Conservation (phyloP, 129 eudicot species). For the Lonicera japonica region DNA sequence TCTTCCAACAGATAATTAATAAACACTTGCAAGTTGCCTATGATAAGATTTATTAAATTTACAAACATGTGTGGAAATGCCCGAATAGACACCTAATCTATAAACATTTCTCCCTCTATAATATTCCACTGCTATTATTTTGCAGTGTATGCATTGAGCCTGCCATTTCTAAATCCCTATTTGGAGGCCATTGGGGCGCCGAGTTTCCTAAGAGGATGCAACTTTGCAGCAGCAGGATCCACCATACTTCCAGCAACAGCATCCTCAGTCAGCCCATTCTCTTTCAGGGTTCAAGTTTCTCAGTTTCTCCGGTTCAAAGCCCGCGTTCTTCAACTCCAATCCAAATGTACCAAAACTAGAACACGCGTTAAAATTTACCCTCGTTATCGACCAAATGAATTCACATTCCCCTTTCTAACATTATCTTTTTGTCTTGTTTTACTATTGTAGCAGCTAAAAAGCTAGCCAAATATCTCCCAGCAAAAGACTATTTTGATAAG, state of each 20-base stretch:
- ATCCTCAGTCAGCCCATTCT: background rate
- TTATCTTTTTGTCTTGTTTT: no score
- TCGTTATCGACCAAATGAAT: no score
- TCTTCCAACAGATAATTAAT: no score
- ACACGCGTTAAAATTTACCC: no score
- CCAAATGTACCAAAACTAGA: background rate
- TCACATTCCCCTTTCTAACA: no score
- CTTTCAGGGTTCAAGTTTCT: background rate
- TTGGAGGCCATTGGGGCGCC: background rate
- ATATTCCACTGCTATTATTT: no score
- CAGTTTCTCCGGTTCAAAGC: background rate
- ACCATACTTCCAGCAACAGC: conserved; percentile 1
- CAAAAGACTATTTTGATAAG: background rate
- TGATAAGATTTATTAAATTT: no score
- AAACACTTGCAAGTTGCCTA: no score
- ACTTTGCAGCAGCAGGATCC: background rate
- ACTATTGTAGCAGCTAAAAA: no score
- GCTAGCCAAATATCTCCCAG: background rate
- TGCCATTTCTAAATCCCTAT: background rate
- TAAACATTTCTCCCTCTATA: no score
- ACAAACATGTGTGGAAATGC: no score
- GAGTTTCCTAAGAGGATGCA: background rate
- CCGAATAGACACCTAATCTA: no score
- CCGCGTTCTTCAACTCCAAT: background rate
- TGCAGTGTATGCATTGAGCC: background rate